phyloP scores from a whole-genome alignment of 2,329 filamentous ascomycete species.

The Rhinocladiella mackenziei region DNA sequence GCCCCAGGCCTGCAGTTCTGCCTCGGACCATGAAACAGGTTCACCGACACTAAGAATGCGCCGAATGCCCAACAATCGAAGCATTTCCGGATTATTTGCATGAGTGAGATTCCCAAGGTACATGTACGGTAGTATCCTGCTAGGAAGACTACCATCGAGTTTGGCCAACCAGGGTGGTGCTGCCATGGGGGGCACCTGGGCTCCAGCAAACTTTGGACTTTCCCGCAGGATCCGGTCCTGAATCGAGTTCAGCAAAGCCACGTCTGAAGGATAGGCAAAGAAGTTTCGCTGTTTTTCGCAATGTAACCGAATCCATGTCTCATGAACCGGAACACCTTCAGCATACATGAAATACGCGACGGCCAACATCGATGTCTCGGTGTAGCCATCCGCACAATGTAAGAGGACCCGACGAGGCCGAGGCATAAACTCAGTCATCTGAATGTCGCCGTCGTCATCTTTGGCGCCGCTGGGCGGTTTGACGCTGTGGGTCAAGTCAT shows the following conservation, averaged over 20 bases:
- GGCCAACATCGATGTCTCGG: conserved; percentile 82
- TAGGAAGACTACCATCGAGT: conserved; percentile 87
- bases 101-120: conserved; percentile 92
- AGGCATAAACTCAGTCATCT: conserved; percentile 43
- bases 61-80: conserved; percentile 74
- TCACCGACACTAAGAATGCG: conserved; percentile 92
- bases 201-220: conserved; percentile 51
- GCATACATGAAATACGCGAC: conserved; percentile 93
- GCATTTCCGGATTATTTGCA: conserved; percentile 84
- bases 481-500: conserved; percentile 68
- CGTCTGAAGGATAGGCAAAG: conserved; percentile 91
- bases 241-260: conserved; percentile 72
- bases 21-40: conserved; percentile 72
- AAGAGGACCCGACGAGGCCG: conserved; percentile 70
- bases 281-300: conserved; percentile 80
- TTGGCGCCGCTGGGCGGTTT: conserved; percentile 33
- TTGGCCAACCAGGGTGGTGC: conserved; percentile 75
- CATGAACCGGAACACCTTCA: conserved; percentile 71
- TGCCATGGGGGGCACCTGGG: conserved; percentile 27
- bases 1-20: conserved; percentile 68
- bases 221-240: conserved; percentile 69
- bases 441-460: conserved; percentile 55
- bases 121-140: conserved; percentile 85
- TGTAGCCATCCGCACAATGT: conserved; percentile 94
- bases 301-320: conserved; percentile 85